Evolutionary conservation across 192 early-diverging fungal species (phyloP), one percentile per base, ranked within the genome.

Genomic region (Backusella australiensis): DNA sequence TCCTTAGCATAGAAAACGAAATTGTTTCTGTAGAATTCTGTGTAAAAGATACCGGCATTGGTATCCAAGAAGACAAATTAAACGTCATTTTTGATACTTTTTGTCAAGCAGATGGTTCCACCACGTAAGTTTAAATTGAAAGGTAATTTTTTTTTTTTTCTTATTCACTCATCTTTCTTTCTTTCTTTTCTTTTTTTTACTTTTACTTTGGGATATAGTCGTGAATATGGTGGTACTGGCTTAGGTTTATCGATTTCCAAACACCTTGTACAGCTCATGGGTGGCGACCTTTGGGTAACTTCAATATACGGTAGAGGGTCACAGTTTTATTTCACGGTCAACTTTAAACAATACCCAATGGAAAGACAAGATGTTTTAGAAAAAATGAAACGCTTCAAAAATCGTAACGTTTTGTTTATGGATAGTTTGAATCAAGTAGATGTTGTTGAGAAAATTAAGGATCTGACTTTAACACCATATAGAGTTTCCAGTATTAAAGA

Each of bases 1-100:
- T 91, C 34, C 81, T 83, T 49, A 70, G 49, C 42, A 82, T 69
- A 23, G 71, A 82, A 2, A 79, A 74, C 42, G 83, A 84, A 35
- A 71, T 82, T n/a, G 80, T 92, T 19, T 83, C 80, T 36, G 80
- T 96, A 7, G 86, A 91, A 63, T 87, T 96, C 66, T 87, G 86
- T 69, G 92, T 96, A 46, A 83, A 82, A 19, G 95, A 96, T 72
- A 93, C 93, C 0, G 95, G 95, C 44, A 96, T 96, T 46, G 95
- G 95, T 23, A 95, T 96, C 69, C 85, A 91, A 66, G 88, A 88
- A 66, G 93, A 94, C 56, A 95, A 94, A 75, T 87, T 91, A 63
- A 78, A 85, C 36, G 83, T 93, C 44, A 89, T 95, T 29, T 96
- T 96, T 80, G 90, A 94, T 49, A 91, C 91, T 17, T 97, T 95